Evolutionary conservation across 164 flowering plant genomes (phyloP).

Genomic region (Buxus sempervirens): DNA sequence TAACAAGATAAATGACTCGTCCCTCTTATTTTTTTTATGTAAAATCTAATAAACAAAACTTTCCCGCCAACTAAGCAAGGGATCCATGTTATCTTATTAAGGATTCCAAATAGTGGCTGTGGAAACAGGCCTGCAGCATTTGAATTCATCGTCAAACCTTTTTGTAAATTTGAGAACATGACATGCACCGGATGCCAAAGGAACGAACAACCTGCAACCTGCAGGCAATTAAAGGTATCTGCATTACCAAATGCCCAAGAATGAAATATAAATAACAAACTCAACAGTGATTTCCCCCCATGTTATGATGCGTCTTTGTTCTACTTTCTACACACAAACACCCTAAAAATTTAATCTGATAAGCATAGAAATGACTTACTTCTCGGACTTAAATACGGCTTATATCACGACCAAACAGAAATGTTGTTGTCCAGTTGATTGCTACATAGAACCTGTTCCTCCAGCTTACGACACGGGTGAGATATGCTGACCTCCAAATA

Average conservation of each 20-base stretch:
- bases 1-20: no score
- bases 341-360: not conserved
- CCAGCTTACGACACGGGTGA: constrained; percentile 94
- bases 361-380: constrained; percentile 1
- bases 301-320: no score
- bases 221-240: not conserved
- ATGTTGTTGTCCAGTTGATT: constrained; percentile 84
- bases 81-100: no score
- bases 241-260: not conserved
- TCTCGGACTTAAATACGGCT: constrained; percentile 55
- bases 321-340: not conserved
- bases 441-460: constrained; percentile 95
- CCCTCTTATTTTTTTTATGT: no score
- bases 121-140: no score
- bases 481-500: constrained; percentile 92
- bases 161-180: no score
- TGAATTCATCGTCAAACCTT: no score
- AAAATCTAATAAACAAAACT: no score
- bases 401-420: constrained; percentile 91
- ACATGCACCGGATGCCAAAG: no score
- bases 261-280: not conserved
- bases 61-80: no score
- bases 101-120: no score
- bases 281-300: no score
- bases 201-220: not conserved